Evolutionary conservation across 2,329 filamentous ascomycete species (phyloP).

Genomic region (Chalaropsis thielavioides): DNA sequence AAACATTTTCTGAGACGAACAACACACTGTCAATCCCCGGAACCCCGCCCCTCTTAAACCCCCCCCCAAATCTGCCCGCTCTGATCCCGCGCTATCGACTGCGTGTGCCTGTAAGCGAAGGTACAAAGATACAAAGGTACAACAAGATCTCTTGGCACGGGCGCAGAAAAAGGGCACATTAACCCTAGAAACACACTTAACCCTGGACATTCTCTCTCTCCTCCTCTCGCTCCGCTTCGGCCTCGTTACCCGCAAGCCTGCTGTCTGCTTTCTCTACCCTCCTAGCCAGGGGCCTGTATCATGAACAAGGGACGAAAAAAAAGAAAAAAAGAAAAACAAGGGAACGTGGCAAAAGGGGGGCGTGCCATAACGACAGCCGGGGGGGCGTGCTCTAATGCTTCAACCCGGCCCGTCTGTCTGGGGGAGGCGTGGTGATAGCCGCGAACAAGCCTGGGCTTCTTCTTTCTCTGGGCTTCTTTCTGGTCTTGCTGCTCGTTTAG

Average conservation of each 20-base stretch:
- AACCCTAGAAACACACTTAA: neutral
- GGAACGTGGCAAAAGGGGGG: too few relatives aligned
- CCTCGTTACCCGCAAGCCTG: too few relatives aligned
- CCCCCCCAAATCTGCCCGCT: neutral
- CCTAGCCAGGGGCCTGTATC: neutral
- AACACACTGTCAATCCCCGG: neutral
- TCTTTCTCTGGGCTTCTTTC: neutral
- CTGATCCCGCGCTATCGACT: conserved; percentile 1
- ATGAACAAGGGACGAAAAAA: neutral
- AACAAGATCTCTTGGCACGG: neutral
- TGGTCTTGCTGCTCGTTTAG: neutral
- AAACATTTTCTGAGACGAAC: conserved; percentile 1
- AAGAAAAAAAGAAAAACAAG: too few relatives aligned
- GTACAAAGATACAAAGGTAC: too few relatives aligned
- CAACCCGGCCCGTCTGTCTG: too few relatives aligned
- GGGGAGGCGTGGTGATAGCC: neutral
- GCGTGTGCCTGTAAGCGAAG: neutral
- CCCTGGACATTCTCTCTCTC: neutral
- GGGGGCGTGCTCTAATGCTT: neutral
- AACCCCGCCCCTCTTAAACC: neutral
- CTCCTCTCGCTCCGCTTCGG: neutral
- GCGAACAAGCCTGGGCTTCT: neutral
- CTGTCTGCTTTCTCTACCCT: too few relatives aligned
- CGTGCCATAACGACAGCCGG: neutral
- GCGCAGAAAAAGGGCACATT: too few relatives aligned